Evolutionary conservation across 441 rosid genomes (phyloP).

Genomic region (Syzygium malaccense): DNA sequence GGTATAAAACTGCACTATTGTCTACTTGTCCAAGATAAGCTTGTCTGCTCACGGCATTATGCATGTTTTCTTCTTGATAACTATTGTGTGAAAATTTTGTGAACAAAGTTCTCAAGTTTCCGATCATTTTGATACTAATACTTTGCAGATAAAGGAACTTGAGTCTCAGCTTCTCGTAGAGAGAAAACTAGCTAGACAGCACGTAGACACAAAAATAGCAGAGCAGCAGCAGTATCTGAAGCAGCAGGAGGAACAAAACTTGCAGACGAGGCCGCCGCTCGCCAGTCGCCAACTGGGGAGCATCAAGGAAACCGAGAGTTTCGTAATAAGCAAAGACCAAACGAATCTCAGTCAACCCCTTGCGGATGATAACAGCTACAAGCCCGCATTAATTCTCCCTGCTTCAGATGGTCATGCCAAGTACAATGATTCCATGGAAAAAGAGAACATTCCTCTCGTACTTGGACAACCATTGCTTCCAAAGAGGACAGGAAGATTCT

Average conservation of each 20-base stretch:
- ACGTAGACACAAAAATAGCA: constrained; percentile 82
- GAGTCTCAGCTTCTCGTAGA: constrained; percentile 87
- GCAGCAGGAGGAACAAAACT: constrained; percentile 49
- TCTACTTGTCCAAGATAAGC: not conserved
- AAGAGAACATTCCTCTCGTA: constrained; percentile 79
- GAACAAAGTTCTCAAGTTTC: not conserved
- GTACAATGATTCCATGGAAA: constrained; percentile 44
- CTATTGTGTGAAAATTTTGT: not conserved
- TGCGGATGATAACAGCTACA: constrained; percentile 33
- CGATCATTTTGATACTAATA: not conserved
- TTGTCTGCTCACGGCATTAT: not conserved
- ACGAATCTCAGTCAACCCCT: constrained; percentile 25
- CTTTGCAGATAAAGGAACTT: constrained; percentile 71
- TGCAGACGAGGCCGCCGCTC: constrained; percentile 43
- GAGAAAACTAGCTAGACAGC: constrained; percentile 94
- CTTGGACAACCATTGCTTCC: constrained; percentile 48
- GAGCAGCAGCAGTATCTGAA: constrained; percentile 45
- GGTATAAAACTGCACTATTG: constrained; percentile 25
- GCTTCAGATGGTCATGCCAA: constrained; percentile 30
- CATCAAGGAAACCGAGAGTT: constrained; percentile 30
- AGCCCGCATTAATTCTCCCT: constrained; percentile 25
- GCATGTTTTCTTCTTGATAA: not conserved
- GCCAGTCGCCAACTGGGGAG: constrained; percentile 31
- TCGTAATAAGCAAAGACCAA: constrained; percentile 24
- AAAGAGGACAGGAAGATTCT: constrained; percentile 68